Percentiles rank a stretch among this genome's conserved stretches.
Conservation (phyloP, 768 basidiomycete species). For the Rhodotorula babjevae region DNA sequence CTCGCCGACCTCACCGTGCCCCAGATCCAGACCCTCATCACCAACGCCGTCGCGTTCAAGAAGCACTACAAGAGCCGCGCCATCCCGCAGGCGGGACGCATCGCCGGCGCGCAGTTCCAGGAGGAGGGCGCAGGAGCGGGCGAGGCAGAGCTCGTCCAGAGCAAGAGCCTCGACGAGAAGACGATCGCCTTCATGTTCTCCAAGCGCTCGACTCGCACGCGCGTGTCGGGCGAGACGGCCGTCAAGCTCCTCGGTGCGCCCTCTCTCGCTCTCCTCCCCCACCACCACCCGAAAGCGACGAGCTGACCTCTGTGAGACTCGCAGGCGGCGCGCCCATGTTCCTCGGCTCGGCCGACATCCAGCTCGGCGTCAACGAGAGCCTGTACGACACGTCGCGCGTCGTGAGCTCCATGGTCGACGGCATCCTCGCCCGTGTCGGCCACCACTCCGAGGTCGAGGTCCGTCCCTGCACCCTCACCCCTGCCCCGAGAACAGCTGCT, state of each 20-base stretch:
- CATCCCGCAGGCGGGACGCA: slow-evolving; percentile 25
- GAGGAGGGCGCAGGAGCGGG: slow-evolving; percentile 1
- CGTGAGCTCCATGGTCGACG: slow-evolving; percentile 90
- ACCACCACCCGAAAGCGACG: background rate
- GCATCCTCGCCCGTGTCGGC: slow-evolving; percentile 93
- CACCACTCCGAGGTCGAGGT: slow-evolving; percentile 90
- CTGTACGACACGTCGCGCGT: slow-evolving; percentile 78
- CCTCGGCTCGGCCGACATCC: slow-evolving; percentile 82
- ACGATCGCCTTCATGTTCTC: slow-evolving; percentile 84
- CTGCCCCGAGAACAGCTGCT: background rate
- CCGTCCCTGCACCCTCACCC: slow-evolving; percentile 37
- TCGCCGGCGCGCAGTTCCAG: slow-evolving; percentile 40
- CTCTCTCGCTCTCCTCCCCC: background rate
- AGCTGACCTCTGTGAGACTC: background rate
- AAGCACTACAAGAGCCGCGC: slow-evolving; percentile 36
- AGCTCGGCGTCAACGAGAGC: slow-evolving; percentile 91
- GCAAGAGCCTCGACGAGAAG: slow-evolving; percentile 54
- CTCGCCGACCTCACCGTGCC: slow-evolving; percentile 76
- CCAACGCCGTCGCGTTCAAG: slow-evolving; percentile 56
- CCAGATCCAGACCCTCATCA: slow-evolving; percentile 65
- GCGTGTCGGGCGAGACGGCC: slow-evolving; percentile 80
- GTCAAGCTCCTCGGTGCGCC: slow-evolving; percentile 61
- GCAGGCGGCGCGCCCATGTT: slow-evolving; percentile 73
- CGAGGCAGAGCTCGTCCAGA: background rate
- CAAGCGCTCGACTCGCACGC: slow-evolving; percentile 88